Percentiles rank a stretch among this genome's conserved stretches.
These are phyloP conservation scores for Sporothrix brasiliensis DNA, from an alignment of 2,329 filamentous ascomycete genomes.

Conservation along the genomic window DNA sequence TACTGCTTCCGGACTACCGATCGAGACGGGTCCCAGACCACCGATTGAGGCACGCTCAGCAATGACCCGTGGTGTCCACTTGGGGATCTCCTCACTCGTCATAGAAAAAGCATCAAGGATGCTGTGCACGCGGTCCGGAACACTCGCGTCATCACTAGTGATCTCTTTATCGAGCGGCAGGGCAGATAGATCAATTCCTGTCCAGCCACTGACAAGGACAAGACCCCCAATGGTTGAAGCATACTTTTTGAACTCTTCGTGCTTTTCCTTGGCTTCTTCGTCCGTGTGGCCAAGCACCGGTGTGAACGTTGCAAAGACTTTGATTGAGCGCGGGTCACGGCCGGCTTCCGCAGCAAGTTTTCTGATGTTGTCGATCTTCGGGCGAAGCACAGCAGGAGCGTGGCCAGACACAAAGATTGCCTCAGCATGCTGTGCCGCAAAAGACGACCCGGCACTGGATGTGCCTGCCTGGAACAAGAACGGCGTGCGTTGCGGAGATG, in stretches of 20 bases:
- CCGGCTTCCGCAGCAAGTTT: conserved; percentile 30
- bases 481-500: conserved; percentile 35
- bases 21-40: conserved; percentile 43
- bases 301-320: conserved; percentile 36
- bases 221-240: conserved; percentile 36
- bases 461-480: conserved; percentile 39
- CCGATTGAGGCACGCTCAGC: conserved; percentile 37
- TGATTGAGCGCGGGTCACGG: conserved; percentile 34
- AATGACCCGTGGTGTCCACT: conserved; percentile 32
- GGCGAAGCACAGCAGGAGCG: background rate
- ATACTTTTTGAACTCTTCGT: conserved; percentile 32
- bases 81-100: conserved; percentile 5
- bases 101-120: conserved; percentile 3
- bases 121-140: conserved; percentile 25
- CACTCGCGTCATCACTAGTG: conserved; percentile 12
- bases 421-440: conserved; percentile 38
- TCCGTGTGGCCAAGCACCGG: conserved; percentile 35
- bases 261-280: conserved; percentile 37
- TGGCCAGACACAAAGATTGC: conserved; percentile 30
- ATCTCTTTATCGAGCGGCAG: conserved; percentile 38
- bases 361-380: conserved; percentile 33
- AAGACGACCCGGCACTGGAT: conserved; percentile 36
- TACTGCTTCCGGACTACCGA: conserved; percentile 67
- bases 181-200: conserved; percentile 37
- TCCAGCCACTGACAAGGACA: conserved; percentile 33